These are phyloP conservation scores for Neopestalotiopsis sp. DNA, from an alignment of 2,329 filamentous ascomycete species.

Conservation along the genomic window DNA sequence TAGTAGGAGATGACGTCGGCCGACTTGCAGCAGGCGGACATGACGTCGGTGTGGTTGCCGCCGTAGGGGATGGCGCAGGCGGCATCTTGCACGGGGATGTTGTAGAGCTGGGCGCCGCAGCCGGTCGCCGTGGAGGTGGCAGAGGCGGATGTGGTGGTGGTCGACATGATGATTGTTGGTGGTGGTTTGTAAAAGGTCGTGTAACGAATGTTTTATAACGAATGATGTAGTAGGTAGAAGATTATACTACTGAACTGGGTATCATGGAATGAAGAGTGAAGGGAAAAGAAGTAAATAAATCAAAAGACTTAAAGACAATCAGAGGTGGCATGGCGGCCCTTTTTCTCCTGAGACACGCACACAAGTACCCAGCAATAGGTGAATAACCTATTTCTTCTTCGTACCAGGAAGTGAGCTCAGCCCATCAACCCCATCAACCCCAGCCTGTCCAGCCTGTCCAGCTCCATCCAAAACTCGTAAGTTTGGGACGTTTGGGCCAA, in stretches of 20 bases:
- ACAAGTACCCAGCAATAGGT: neutral
- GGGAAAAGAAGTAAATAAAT: neutral
- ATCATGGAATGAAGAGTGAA: neutral
- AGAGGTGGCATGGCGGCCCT: neutral
- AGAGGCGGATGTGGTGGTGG: constrained; percentile 22
- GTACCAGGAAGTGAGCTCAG: neutral
- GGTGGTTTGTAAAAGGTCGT: neutral
- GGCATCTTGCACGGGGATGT: constrained; percentile 48
- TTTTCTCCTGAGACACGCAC: neutral
- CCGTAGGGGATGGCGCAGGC: constrained; percentile 48
- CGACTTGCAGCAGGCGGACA: constrained; percentile 50
- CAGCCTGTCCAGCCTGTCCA: neutral
- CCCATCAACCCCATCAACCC: neutral
- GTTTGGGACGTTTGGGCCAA: neutral
- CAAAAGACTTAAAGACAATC: neutral
- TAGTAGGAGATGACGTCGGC: constrained; percentile 51
- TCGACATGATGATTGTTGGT: neutral
- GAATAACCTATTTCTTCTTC: neutral
- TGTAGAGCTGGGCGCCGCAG: constrained; percentile 39
- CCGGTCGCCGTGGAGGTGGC: constrained; percentile 22
- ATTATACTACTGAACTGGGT: neutral
- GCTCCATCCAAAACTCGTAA: neutral
- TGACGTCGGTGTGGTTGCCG: constrained; percentile 46
- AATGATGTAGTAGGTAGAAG: neutral
- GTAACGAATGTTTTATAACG: neutral